Conservation (phyloP, 805 yeast genomes). For the Vanderwaltozyma polyspora region DNA sequence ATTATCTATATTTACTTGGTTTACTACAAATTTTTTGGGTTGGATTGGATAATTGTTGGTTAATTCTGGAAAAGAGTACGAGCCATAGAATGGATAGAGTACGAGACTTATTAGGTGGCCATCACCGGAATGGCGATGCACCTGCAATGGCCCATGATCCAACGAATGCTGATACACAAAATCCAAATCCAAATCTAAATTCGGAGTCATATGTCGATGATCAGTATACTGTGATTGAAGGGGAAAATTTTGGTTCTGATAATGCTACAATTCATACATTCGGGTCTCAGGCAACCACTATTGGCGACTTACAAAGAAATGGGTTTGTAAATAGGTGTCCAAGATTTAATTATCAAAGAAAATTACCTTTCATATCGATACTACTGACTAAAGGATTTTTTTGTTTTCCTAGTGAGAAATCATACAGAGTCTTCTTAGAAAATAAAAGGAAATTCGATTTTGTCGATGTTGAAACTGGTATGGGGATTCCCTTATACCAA, state of each 20-base stretch:
- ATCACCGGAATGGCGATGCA: no score
- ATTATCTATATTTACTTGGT: no score
- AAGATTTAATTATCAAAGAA: conserved; percentile 15
- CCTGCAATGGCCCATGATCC: no score
- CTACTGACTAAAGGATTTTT: conserved; percentile 29
- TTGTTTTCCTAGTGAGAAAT: conserved; percentile 29
- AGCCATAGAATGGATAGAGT: no score
- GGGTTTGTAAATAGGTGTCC: conserved; percentile 25
- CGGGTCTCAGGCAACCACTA: conserved; percentile 18
- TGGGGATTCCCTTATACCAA: conserved; percentile 30
- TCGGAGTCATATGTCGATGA: conserved; percentile 6
- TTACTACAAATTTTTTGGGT: no score
- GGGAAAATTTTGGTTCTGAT: conserved; percentile 6
- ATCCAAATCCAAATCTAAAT: no score
- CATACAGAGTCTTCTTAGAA: conserved; percentile 19
- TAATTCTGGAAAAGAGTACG: no score
- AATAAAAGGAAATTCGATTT: conserved; percentile 21
- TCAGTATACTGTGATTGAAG: conserved; percentile 9
- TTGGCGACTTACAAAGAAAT: conserved; percentile 19
- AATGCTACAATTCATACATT: conserved; percentile 12
- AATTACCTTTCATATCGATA: conserved; percentile 26
- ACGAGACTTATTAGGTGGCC: no score
- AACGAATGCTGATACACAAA: no score
- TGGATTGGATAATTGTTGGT: no score
- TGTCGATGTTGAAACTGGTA: conserved; percentile 11